These are phyloP conservation scores for Talaromyces liani DNA, from an alignment of 495 filamentous ascomycete species.

Conservation along the genomic window DNA sequence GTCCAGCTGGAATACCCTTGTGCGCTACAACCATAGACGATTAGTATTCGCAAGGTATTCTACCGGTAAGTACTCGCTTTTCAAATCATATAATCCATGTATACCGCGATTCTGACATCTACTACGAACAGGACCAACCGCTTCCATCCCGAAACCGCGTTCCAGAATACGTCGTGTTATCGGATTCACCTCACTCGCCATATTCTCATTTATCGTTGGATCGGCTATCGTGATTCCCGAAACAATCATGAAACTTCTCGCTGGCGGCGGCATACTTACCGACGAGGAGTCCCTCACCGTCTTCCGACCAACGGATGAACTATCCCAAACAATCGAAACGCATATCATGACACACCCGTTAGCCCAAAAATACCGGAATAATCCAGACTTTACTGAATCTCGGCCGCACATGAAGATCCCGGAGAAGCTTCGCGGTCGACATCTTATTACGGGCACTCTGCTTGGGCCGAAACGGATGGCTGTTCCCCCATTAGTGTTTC, in stretches of 20 bases:
- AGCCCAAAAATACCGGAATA: constrained; percentile 52
- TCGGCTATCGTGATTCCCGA: constrained; percentile 18
- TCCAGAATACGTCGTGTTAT: constrained; percentile 30
- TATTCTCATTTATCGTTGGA: constrained; percentile 29
- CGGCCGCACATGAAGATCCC: constrained; percentile 87
- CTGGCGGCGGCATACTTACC: constrained; percentile 37
- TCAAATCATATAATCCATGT: background rate
- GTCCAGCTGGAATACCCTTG: background rate
- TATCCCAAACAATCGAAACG: constrained; percentile 56
- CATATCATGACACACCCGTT: constrained; percentile 72
- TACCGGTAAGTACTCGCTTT: background rate
- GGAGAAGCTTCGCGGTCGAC: constrained; percentile 53
- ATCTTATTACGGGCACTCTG: constrained; percentile 76
- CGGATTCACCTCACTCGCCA: constrained; percentile 32
- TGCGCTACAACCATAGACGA: background rate
- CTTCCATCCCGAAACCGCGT: constrained; percentile 12
- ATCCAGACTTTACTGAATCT: constrained; percentile 63
- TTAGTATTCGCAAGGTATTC: background rate
- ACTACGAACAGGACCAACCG: background rate
- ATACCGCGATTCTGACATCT: background rate
- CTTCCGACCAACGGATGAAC: constrained; percentile 56
- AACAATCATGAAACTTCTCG: constrained; percentile 32
- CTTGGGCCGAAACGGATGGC: constrained; percentile 67
- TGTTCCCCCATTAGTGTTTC: constrained; percentile 76
- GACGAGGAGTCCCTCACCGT: constrained; percentile 66